phyloP scores from a whole-genome alignment of 768 basidiomycete species.

The Tubosaeta sp. region DNA sequence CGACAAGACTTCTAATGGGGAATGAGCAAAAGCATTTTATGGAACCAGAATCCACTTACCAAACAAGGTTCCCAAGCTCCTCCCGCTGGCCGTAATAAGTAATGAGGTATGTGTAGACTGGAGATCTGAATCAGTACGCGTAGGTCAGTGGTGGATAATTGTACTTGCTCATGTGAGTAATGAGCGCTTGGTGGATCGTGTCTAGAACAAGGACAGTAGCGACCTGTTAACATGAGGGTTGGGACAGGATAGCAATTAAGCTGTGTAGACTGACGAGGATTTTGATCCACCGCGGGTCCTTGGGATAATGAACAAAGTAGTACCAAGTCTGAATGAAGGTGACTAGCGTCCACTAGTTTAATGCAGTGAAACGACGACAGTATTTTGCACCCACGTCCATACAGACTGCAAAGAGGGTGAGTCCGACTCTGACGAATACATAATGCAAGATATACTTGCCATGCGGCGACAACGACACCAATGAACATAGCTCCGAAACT shows the following conservation, averaged over 20 bases:
- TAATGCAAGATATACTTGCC: constrained; percentile 34
- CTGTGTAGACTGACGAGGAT: constrained; percentile 34
- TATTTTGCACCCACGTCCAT: constrained; percentile 40
- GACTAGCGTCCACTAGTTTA: constrained; percentile 34
- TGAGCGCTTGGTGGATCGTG: constrained; percentile 49
- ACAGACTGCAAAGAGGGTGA: constrained; percentile 35
- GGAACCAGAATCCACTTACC: constrained; percentile 31
- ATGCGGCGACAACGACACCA: constrained; percentile 45
- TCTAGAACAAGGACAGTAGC: constrained; percentile 46
- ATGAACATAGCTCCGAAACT: constrained; percentile 50
- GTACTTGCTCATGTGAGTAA: constrained; percentile 45
- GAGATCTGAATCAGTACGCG: not conserved
- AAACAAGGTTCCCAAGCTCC: constrained; percentile 34
- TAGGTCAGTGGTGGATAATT: not conserved
- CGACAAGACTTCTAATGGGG: constrained; percentile 19
- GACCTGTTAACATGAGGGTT: constrained; percentile 36
- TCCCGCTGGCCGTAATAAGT: constrained; percentile 34
- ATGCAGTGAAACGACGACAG: not conserved
- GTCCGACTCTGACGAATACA: not conserved
- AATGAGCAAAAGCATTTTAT: not conserved
- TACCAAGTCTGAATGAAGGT: constrained; percentile 52
- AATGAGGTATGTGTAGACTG: constrained; percentile 48
- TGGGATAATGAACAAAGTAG: constrained; percentile 46
- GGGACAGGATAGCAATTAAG: not conserved
- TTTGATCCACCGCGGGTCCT: constrained; percentile 47